A percentile compares a stretch with the other conserved stretches of the same genome.
Evolutionary conservation across 306 rosid genomes (phyloP).

Genomic region (Sicyos edulis): DNA sequence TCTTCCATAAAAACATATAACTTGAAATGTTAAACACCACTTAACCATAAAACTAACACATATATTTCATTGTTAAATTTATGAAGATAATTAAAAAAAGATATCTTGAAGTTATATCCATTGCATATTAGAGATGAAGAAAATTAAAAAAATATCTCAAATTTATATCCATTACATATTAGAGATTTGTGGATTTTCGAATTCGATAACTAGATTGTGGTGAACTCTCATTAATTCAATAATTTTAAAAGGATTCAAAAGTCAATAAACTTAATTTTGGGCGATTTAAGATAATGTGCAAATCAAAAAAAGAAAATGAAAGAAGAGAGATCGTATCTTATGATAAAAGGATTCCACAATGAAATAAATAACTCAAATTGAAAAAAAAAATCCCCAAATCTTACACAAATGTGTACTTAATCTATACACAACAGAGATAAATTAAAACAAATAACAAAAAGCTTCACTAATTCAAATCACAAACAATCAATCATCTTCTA

Average conservation of each 20-base stretch:
- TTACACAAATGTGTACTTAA: conserved; percentile 10
- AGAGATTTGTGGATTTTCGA: too few species aligned
- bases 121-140: too few species aligned
- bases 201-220: too few species aligned
- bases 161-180: too few species aligned
- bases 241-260: too few species aligned
- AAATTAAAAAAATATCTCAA: too few species aligned
- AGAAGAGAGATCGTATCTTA: neutral
- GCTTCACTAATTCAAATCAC: conserved; percentile 9
- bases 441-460: conserved; percentile 20
- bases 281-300: too few species aligned
- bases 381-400: conserved; percentile 12
- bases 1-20: neutral
- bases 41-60: too few species aligned
- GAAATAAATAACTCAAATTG: conserved; percentile 16
- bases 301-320: neutral
- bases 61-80: too few species aligned
- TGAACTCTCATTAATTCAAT: too few species aligned
- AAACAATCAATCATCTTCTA: neutral
- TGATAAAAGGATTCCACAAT: neutral
- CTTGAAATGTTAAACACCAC: too few species aligned
- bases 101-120: neutral
- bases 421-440: conserved; percentile 15
- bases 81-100: conserved; percentile 5
- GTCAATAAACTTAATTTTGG: too few species aligned